A percentile compares a stretch with the other conserved stretches of the same genome.
Evolutionary conservation across 345 rosid genomes (phyloP).

Genomic region (Euphorbia lathyris): DNA sequence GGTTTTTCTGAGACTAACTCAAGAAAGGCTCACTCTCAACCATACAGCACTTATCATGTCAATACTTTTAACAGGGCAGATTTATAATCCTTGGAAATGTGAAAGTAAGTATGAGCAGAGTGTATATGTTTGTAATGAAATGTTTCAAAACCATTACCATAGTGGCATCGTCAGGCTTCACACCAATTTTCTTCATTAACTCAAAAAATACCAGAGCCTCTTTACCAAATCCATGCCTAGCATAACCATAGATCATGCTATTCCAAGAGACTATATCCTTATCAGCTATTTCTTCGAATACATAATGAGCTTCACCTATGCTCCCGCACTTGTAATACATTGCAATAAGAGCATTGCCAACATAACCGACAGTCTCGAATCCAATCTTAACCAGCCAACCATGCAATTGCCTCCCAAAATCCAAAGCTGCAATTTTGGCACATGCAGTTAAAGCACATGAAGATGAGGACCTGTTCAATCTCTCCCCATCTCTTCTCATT

Average conservation of each 20-base stretch:
- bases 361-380: slow-evolving; percentile 53
- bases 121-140: too few relatives aligned
- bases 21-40: not conserved
- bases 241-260: slow-evolving; percentile 64
- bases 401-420: slow-evolving; percentile 67
- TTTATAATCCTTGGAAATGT: not conserved
- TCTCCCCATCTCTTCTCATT: slow-evolving; percentile 66
- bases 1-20: not conserved
- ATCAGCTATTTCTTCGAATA: slow-evolving; percentile 52
- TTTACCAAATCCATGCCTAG: slow-evolving; percentile 61
- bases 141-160: slow-evolving; percentile 34
- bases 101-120: not conserved
- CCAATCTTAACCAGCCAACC: slow-evolving; percentile 63
- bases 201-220: slow-evolving; percentile 53
- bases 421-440: slow-evolving; percentile 58
- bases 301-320: slow-evolving; percentile 55
- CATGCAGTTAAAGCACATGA: slow-evolving; percentile 60
- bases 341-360: slow-evolving; percentile 64
- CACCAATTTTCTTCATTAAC: slow-evolving; percentile 51
- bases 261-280: slow-evolving; percentile 70
- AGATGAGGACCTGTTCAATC: slow-evolving; percentile 56
- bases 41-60: not conserved
- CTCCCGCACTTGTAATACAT: slow-evolving; percentile 77
- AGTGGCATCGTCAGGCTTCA: slow-evolving; percentile 59
- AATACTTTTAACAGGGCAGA: not conserved